These are phyloP conservation scores for Solanum aculeatissimum DNA, from an alignment of 305 asterid genomes.

Conservation along the genomic window DNA sequence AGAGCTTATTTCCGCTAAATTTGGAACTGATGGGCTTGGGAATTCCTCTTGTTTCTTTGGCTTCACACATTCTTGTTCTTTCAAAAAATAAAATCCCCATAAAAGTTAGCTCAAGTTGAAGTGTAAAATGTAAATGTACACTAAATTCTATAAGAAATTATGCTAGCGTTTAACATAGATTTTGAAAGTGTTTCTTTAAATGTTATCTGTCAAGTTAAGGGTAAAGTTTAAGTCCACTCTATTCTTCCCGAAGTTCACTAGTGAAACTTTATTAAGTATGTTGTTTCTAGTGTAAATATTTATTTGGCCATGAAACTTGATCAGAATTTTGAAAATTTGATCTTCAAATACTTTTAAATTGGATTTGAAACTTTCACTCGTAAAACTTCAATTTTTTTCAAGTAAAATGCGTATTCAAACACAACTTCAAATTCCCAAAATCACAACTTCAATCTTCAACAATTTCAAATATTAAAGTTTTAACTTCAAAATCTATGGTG, in stretches of 20 bases:
- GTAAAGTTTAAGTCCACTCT: too few relatives aligned
- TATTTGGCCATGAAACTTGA: too few relatives aligned
- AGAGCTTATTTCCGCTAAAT: background rate
- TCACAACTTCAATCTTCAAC: background rate
- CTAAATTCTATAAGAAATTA: background rate
- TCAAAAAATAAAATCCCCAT: background rate
- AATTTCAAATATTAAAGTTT: background rate
- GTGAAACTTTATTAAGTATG: too few relatives aligned
- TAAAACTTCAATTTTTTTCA: background rate
- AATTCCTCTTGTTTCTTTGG: constrained; percentile 6
- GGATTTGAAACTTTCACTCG: background rate
- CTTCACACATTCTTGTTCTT: background rate
- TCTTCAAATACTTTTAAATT: too few relatives aligned
- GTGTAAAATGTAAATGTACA: background rate
- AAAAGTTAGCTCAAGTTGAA: background rate
- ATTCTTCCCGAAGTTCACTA: too few relatives aligned
- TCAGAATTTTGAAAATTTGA: too few relatives aligned
- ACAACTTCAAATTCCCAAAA: background rate
- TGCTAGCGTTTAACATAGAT: too few relatives aligned
- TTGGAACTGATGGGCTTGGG: background rate
- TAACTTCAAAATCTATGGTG: background rate
- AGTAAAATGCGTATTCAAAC: background rate
- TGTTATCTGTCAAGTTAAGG: too few relatives aligned
- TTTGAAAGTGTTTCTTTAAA: too few relatives aligned
- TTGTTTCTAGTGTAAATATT: too few relatives aligned